phyloP scores from a whole-genome alignment of 768 basidiomycete species.

The Rhodosporidiobolus odoratus region DNA sequence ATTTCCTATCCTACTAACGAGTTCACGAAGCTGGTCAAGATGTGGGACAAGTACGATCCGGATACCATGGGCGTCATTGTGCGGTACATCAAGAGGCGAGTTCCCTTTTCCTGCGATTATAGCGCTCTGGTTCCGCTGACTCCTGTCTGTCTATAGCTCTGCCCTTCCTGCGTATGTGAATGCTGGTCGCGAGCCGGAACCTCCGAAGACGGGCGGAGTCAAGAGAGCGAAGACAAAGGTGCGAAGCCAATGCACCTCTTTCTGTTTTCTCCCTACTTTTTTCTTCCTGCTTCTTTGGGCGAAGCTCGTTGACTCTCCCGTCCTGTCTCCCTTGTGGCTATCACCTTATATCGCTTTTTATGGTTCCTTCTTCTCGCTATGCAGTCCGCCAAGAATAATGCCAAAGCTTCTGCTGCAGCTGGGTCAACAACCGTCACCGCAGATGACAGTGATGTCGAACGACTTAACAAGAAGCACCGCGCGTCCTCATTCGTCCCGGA shows the following conservation, averaged over 20 bases:
- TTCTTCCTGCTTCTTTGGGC: not conserved
- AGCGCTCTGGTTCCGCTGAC: slow-evolving; percentile 37
- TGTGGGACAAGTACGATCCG: slow-evolving; percentile 93
- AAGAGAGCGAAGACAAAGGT: slow-evolving; percentile 59
- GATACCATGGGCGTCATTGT: slow-evolving; percentile 89
- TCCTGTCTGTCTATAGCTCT: slow-evolving; percentile 51
- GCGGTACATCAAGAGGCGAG: slow-evolving; percentile 83
- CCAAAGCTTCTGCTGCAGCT: not conserved
- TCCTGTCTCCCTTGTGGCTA: not conserved
- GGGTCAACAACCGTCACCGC: not conserved
- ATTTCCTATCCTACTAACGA: slow-evolving; percentile 95
- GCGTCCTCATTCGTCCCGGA: slow-evolving; percentile 38
- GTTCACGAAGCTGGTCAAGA: slow-evolving; percentile 85
- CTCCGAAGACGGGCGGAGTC: slow-evolving; percentile 51
- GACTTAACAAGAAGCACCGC: slow-evolving; percentile 34
- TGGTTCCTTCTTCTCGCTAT: not conserved
- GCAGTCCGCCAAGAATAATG: slow-evolving; percentile 2
- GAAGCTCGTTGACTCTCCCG: slow-evolving; percentile 5
- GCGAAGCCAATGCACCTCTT: slow-evolving; percentile 6
- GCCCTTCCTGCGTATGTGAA: slow-evolving; percentile 75
- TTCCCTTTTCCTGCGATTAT: slow-evolving; percentile 22
- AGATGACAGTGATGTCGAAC: slow-evolving; percentile 29
- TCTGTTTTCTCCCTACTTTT: not conserved
- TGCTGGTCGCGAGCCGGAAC: slow-evolving; percentile 72
- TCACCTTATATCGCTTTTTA: not conserved